Conservation (phyloP, 1,284 basidiomycete species). For the Flammula alnicola region DNA sequence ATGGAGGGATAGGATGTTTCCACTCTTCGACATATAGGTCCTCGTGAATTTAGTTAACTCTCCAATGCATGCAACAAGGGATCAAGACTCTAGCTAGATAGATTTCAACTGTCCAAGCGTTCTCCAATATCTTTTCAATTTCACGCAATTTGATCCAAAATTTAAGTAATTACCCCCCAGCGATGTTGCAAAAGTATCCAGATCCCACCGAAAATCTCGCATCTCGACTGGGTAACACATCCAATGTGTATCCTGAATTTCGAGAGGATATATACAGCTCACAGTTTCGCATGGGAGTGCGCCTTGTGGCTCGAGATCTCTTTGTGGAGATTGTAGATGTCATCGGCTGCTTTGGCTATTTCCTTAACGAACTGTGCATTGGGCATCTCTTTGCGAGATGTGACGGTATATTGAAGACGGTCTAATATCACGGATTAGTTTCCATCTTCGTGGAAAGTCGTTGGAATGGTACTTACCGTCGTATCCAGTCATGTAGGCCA, state of each 20-base stretch:
- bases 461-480: conserved; percentile 46
- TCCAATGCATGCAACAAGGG: too few relatives aligned
- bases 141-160: too few relatives aligned
- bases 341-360: conserved; percentile 67
- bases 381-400: conserved; percentile 77
- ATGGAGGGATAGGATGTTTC: too few relatives aligned
- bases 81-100: too few relatives aligned
- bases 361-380: conserved; percentile 70
- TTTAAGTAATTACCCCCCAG: conserved; percentile 4
- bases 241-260: not conserved
- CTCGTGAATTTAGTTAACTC: too few relatives aligned
- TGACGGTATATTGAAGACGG: conserved; percentile 80
- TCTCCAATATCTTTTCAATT: too few relatives aligned
- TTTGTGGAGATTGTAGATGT: conserved; percentile 60
- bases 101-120: too few relatives aligned
- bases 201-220: not conserved
- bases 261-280: not conserved
- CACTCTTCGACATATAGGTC: too few relatives aligned
- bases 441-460: not conserved
- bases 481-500: conserved; percentile 79
- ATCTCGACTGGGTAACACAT: not conserved
- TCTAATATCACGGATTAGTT: conserved; percentile 45
- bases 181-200: conserved; percentile 1
- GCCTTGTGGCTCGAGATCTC: conserved; percentile 29
- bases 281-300: conserved; percentile 29